These are phyloP conservation scores for Ciborinia camelliae DNA, from an alignment of 2,329 filamentous ascomycete species.

Conservation along the genomic window DNA sequence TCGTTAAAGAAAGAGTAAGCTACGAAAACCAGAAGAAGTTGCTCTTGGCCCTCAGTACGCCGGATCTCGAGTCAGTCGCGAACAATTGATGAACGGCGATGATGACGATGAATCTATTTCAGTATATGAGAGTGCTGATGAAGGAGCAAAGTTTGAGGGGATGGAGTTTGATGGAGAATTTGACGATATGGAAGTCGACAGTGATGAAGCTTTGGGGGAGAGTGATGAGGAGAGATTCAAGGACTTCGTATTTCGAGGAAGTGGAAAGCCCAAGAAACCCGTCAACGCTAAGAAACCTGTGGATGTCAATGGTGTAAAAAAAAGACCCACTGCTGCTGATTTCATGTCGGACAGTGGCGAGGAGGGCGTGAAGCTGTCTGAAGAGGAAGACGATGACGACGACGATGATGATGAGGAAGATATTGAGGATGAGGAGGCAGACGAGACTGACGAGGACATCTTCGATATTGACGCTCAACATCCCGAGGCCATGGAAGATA, in stretches of 20 bases:
- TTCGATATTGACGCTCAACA: constrained; percentile 35
- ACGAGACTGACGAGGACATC: constrained; percentile 38
- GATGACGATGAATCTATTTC: constrained; percentile 45
- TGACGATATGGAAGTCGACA: constrained; percentile 58
- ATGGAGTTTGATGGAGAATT: constrained; percentile 52
- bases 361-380: constrained; percentile 37
- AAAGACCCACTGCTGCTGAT: constrained; percentile 52
- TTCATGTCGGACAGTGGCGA: constrained; percentile 49
- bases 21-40: constrained; percentile 68
- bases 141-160: constrained; percentile 45
- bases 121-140: constrained; percentile 29
- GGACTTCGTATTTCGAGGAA: constrained; percentile 63
- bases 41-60: constrained; percentile 76
- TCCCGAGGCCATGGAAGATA: constrained; percentile 39
- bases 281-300: not conserved
- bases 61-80: constrained; percentile 70
- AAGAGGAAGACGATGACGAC: constrained; percentile 29
- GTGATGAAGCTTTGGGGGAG: constrained; percentile 70
- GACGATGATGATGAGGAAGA: constrained; percentile 34
- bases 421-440: constrained; percentile 23
- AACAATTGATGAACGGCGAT: constrained; percentile 56
- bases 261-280: constrained; percentile 46
- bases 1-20: constrained; percentile 66
- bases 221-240: constrained; percentile 83
- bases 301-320: constrained; percentile 36